Evolutionary conservation across 2,329 filamentous ascomycete species (phyloP).

Genomic region (Ploettnerulaceae sp.): DNA sequence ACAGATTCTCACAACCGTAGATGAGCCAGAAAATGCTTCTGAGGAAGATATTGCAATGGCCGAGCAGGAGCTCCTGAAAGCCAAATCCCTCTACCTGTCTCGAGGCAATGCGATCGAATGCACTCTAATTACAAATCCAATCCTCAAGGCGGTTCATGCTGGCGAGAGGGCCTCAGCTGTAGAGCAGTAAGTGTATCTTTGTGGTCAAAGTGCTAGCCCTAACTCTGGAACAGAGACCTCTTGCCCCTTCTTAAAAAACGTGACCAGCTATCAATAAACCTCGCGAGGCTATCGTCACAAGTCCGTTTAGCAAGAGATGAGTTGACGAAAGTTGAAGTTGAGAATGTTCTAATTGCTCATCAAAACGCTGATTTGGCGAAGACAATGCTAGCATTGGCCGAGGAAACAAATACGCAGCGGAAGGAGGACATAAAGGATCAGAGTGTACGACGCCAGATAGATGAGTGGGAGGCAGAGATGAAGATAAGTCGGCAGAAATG

Average conservation of each 20-base stretch:
- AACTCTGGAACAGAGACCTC: conserved; percentile 37
- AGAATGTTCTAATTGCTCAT: conserved; percentile 50
- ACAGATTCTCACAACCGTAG: conserved; percentile 20
- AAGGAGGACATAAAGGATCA: conserved; percentile 50
- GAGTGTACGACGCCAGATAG: conserved; percentile 50
- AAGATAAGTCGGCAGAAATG: conserved; percentile 61
- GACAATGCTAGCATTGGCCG: conserved; percentile 58
- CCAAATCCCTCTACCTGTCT: conserved; percentile 64
- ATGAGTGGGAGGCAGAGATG: conserved; percentile 53
- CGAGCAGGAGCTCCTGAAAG: conserved; percentile 60
- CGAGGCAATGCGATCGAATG: conserved; percentile 64
- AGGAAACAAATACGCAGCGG: conserved; percentile 49
- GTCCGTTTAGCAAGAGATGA: conserved; percentile 47
- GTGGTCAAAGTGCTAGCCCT: conserved; percentile 1
- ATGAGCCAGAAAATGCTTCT: conserved; percentile 35
- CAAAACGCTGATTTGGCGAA: conserved; percentile 60
- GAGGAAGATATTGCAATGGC: conserved; percentile 51
- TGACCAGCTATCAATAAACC: conserved; percentile 59
- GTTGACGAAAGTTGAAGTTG: conserved; percentile 52
- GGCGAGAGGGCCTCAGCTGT: conserved; percentile 58
- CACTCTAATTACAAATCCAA: conserved; percentile 67
- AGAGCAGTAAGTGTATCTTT: conserved; percentile 53
- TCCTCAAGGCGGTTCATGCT: conserved; percentile 71
- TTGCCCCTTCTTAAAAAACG: conserved; percentile 61
- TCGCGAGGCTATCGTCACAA: conserved; percentile 54